Evolutionary conservation across 2,329 filamentous ascomycete genomes (phyloP), one percentile per base, ranked within the genome.

Genomic region (Diaporthe capsici): DNA sequence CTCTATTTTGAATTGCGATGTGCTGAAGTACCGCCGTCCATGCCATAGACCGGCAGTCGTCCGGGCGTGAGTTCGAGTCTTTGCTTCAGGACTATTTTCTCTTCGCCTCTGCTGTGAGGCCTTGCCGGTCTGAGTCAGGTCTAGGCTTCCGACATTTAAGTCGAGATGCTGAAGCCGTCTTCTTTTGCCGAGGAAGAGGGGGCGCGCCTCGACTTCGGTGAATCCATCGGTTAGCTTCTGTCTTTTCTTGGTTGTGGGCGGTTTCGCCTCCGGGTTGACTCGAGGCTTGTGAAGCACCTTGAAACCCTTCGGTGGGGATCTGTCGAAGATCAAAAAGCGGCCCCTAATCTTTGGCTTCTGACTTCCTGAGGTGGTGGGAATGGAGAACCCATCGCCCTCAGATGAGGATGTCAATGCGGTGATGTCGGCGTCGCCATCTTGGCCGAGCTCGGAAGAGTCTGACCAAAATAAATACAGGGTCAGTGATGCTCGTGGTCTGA

Each of bases 291-390:
- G 34, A 22, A 80, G 70, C 49, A 77, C 73, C 67, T 81, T 81
- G 65, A 76, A 80, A 5, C 78, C 79, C n/a, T 75, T 67, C 5
- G 77, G 55, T 7, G 76, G 71, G n/a, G 61, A 63, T 25, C 75
- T 78, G 65, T 78, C 76, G 51, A 79, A 80, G 17, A 80, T 76
- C 15, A 80, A 74, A 20, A 77, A 79, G 17, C 75, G 75, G 37
- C 60, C 60, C 8, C 60, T 75, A 1, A 12, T 60, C 28, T 53
- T 73, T 17, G 15, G 31, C 12, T 73, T 76, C n/a, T 63, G 28
- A 2, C 28, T 63, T 44, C 15, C n/a, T 17, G 67, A 31, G 7
- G 51, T 63, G 22, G 71, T 31, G 53, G 49, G 49, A 13, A 63
- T 55, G 58, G 57, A 53, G 12, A 60, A 15, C 0, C 3, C 28